phyloP scores from a whole-genome alignment of 2,329 filamentous ascomycete genomes.

The Talaromyces verruculosus region DNA sequence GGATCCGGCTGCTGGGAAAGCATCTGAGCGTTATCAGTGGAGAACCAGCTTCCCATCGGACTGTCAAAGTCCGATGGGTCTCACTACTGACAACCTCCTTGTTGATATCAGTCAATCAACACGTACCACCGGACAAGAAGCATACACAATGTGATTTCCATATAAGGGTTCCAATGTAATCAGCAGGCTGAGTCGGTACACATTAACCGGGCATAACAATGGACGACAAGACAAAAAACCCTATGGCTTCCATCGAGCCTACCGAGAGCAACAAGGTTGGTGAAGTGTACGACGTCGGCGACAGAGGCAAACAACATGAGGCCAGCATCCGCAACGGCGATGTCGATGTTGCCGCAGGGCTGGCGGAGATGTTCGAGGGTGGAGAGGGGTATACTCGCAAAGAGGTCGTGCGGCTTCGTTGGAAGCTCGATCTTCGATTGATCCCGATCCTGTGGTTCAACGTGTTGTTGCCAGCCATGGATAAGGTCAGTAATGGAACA shows the following conservation, averaged over 20 bases:
- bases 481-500: slow-evolving; percentile 5
- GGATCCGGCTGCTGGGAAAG: neutral
- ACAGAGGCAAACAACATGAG: neutral
- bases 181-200: neutral
- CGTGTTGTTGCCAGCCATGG: slow-evolving; percentile 4
- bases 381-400: slow-evolving; percentile 3
- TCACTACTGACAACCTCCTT: neutral
- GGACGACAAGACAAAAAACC: neutral
- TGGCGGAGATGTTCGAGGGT: slow-evolving; percentile 7
- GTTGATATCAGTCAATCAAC: neutral
- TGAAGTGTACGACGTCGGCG: neutral
- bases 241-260: neutral
- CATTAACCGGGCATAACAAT: neutral
- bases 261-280: neutral
- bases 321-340: neutral
- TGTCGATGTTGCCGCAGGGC: neutral
- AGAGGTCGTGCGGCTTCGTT: slow-evolving; percentile 5
- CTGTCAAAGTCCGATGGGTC: neutral
- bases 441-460: slow-evolving; percentile 4
- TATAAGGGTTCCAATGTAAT: neutral
- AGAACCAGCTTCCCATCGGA: slow-evolving; percentile 1
- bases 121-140: neutral
- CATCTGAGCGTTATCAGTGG: slow-evolving; percentile 8
- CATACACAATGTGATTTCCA: neutral
- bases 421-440: slow-evolving; percentile 7